Base-by-base conservation (phyloP, 495 filamentous ascomycete genomes). In the Aspergillus funiculosus region DNA sequence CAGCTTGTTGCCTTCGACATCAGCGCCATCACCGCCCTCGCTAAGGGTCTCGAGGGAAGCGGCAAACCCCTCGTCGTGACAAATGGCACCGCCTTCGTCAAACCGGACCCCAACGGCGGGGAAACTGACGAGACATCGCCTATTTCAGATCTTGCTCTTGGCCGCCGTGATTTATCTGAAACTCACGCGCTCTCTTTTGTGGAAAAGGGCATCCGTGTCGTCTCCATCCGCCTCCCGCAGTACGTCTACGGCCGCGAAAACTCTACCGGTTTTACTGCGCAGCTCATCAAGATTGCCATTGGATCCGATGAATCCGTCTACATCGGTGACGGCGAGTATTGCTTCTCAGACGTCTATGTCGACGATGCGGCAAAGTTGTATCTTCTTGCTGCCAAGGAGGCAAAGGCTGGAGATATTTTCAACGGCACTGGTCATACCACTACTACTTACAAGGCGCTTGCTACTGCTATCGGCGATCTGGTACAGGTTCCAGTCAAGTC, bases 311-410 rank as follows among this genome's bases (percentile, higher is more conserved):
- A 60, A 21, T 61, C 63, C 0, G 52, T 58, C 1, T 77, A 74
- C 49, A 42, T 76, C 10, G 67, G 57, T n/a, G 61, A 68, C 5
- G 74, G 72, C 0, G 41, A 55, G 10, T 65, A 69, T 37, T 59
- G 63, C 24, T 73, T 69, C 62, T 63, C 64, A 14, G 63, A 66
- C 13, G 62, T 62, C 3, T 66, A 74, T 43, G 52, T 62, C 3
- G 39, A 53, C 7, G 74, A 77, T 48, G 60, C 68, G 11, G 72
- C 74, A 2, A 21, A 25, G 19, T 31, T 69, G 5, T 75, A 59
- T 37, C 60, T 65, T 4, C 59, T 71, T 2, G 72, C 64, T 1
- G 50, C 72, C 6, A 72, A 74, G 56, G 67, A 66, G 30, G 74
- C 58, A 2, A 44, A 22, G 15, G 58, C 66, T 0, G 72, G 72